Evolutionary conservation across 1,284 basidiomycete species (phyloP).

Genomic region (Cutaneotrichosporon sp.): DNA sequence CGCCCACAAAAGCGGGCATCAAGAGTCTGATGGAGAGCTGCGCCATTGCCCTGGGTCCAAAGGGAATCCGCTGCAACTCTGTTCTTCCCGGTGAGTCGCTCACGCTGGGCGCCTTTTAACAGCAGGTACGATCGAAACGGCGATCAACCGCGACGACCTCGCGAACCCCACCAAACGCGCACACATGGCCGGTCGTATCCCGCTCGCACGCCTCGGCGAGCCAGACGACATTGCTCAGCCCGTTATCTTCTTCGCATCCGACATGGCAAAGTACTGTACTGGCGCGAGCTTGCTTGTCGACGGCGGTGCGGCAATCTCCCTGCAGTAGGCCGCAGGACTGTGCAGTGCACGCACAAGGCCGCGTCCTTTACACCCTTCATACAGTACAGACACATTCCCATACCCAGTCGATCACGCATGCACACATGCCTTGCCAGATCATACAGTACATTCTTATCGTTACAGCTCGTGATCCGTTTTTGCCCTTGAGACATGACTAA

Average conservation of each 20-base stretch:
- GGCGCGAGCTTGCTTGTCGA: slow-evolving; percentile 59
- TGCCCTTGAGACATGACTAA: no score
- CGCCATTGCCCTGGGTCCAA: slow-evolving; percentile 68
- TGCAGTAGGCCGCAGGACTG: slow-evolving; percentile 57
- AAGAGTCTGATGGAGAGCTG: slow-evolving; percentile 77
- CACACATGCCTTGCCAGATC: no score
- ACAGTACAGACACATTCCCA: no score
- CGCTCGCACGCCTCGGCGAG: slow-evolving; percentile 64
- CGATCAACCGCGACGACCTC: slow-evolving; percentile 72
- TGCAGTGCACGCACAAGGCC: no score
- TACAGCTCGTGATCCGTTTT: no score
- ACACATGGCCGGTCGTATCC: slow-evolving; percentile 63
- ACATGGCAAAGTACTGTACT: slow-evolving; percentile 61
- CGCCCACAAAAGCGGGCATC: slow-evolving; percentile 74
- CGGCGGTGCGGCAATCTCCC: slow-evolving; percentile 70
- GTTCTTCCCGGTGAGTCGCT: slow-evolving; percentile 48
- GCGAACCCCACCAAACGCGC: slow-evolving; percentile 58
- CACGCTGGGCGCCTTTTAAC: neutral
- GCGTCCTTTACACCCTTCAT: no score
- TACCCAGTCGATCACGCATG: no score
- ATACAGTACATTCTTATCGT: no score
- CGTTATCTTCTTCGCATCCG: slow-evolving; percentile 68
- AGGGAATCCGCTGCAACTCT: slow-evolving; percentile 63
- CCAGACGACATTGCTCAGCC: slow-evolving; percentile 73
- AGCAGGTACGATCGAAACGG: slow-evolving; percentile 64